Base-by-base conservation (phyloP, 1,139 yeast species). In the Hyphopichia wangnamkhiaoensis region DNA sequence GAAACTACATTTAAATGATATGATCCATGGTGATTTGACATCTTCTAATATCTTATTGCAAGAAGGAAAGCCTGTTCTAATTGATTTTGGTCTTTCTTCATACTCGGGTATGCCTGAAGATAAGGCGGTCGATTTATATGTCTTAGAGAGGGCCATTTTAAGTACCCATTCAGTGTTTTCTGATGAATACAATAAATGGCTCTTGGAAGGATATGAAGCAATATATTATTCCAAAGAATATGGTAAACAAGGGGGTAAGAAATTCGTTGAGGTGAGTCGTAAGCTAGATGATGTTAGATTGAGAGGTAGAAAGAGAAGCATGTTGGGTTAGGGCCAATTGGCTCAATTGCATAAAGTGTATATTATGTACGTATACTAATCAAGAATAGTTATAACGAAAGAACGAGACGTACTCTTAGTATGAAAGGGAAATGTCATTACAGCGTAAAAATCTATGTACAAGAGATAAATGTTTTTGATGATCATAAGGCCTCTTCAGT, bases 51-150 rank as follows among this genome's bases (percentile, higher is more conserved):
- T 91, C 21, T 75, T 94, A 35, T 59, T 91, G 9, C 72, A 71
- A 21, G 38, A 33, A 2, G 61, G 63, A 53, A 58, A 52, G 6
- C 89, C 95, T 0, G 77, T 73, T 31, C 64, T 93, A 53, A 94
- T 94, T 43, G 99, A 94, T 56, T 93, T 94, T 63, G 99, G 99
- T 0, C 72, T 94, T 15, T 80, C 87, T 5, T 80, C 90, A n/a
- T 82, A 82, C 42, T 82, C 95, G 1, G 76, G 79, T 0, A 58
- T 89, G 46, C 76, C 87, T 0, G 98, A 94, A 53, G 98, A 93
- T 57, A 90, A 89, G 59, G 98, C 98, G 2, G 98, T 94, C 13
- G 99, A 94, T 59, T 61, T 94, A 43, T 94, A 93, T 54, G 98
- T 94, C 8, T 67, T 94, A 46, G 98, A 94, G 59, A 72, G 98